A percentile compares a stretch with the other conserved stretches of the same genome.
These are phyloP conservation scores for Aspergillus baeticus DNA, from an alignment of 495 filamentous ascomycete genomes.

Conservation along the genomic window DNA sequence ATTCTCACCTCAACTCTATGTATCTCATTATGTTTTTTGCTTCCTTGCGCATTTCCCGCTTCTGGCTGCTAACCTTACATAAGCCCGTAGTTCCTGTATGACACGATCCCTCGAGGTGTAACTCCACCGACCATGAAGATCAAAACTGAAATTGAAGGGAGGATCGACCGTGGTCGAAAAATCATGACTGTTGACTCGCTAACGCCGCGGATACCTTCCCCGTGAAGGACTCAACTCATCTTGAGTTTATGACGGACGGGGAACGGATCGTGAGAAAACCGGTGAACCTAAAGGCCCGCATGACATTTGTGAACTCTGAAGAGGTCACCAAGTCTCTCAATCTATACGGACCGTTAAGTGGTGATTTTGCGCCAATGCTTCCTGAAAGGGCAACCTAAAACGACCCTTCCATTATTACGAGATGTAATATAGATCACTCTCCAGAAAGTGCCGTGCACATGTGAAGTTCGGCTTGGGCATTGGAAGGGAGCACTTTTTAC, in stretches of 20 bases:
- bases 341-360: not conserved
- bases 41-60: constrained; percentile 11
- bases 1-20: constrained; percentile 5
- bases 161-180: constrained; percentile 17
- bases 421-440: not conserved
- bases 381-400: not conserved
- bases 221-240: constrained; percentile 12
- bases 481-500: not conserved
- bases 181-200: constrained; percentile 4
- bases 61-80: not conserved
- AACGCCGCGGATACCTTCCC: not conserved
- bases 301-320: constrained; percentile 34
- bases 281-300: constrained; percentile 42
- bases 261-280: constrained; percentile 40
- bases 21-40: constrained; percentile 9
- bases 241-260: constrained; percentile 23
- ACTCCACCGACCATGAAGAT: constrained; percentile 14
- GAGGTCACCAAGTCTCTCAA: not conserved
- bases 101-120: constrained; percentile 12
- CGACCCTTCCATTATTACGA: not conserved
- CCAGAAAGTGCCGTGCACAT: constrained; percentile 7
- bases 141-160: constrained; percentile 3
- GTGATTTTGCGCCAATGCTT: constrained; percentile 18
- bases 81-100: constrained; percentile 4
- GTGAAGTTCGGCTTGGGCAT: not conserved